These are phyloP conservation scores for Ceratobasidium sp. DNA, from an alignment of 1,284 basidiomycete species.

Conservation along the genomic window DNA sequence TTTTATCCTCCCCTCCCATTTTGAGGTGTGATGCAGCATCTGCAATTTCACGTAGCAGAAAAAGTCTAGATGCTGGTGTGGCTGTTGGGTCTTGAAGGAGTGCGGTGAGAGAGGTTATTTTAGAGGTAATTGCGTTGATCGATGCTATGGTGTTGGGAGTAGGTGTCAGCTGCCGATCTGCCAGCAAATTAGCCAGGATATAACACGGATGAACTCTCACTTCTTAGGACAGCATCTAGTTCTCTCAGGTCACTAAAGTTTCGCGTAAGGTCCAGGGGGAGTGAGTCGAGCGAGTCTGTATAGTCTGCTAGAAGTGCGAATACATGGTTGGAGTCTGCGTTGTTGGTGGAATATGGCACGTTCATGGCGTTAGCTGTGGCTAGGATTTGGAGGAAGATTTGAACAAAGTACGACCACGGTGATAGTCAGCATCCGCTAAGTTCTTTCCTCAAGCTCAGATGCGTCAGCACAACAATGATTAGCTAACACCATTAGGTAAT, in stretches of 20 bases:
- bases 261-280: constrained; percentile 94
- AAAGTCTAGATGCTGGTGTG: constrained; percentile 82
- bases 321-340: constrained; percentile 29
- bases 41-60: constrained; percentile 90
- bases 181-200: background rate
- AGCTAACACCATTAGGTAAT: constrained; percentile 32
- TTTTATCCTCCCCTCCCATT: constrained; percentile 98
- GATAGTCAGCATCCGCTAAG: constrained; percentile 25
- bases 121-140: constrained; percentile 78
- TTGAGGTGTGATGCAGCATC: constrained; percentile 93
- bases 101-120: constrained; percentile 76
- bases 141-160: constrained; percentile 60
- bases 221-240: constrained; percentile 95
- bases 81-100: constrained; percentile 76
- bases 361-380: background rate
- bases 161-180: background rate
- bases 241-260: constrained; percentile 96
- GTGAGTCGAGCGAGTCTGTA: constrained; percentile 91
- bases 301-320: constrained; percentile 77
- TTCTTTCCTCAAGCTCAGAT: constrained; percentile 7
- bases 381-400: too few relatives aligned
- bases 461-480: constrained; percentile 18
- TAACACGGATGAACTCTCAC: constrained; percentile 47
- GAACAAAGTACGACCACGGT: constrained; percentile 1
- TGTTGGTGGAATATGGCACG: constrained; percentile 3